Conservation (phyloP, 495 filamentous ascomycete species). For the Penicillium manginii region DNA sequence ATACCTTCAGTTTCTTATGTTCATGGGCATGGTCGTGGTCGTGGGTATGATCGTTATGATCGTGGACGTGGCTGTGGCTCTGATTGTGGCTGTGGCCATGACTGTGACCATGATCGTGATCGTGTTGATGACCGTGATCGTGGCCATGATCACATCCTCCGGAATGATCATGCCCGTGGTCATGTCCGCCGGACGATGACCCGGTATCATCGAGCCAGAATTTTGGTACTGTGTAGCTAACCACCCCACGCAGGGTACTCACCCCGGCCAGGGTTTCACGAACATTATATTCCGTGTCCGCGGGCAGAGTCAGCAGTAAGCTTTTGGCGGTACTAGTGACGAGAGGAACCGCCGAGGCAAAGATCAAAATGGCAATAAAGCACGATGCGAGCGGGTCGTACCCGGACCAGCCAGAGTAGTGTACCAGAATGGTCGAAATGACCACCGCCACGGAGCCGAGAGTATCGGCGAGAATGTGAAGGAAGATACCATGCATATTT, state of each 20-base stretch:
- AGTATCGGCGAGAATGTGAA: conserved; percentile 94
- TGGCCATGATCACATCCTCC: conserved; percentile 32
- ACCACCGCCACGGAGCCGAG: conserved; percentile 94
- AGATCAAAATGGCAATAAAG: conserved; percentile 90
- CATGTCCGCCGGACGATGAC: conserved; percentile 28
- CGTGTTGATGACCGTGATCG: conserved; percentile 23
- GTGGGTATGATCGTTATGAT: conserved; percentile 23
- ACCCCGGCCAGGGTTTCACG: conserved; percentile 85
- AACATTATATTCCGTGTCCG: conserved; percentile 84
- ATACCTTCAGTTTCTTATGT: conserved; percentile 52
- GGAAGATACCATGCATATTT: conserved; percentile 99
- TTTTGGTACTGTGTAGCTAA: conserved; percentile 81
- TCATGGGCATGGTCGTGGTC: conserved; percentile 32
- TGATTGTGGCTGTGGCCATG: conserved; percentile 12
- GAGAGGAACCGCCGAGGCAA: conserved; percentile 83
- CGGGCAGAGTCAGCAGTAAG: conserved; percentile 81
- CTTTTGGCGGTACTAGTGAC: conserved; percentile 82
- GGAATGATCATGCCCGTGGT: conserved; percentile 32
- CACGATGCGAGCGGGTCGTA: conserved; percentile 96
- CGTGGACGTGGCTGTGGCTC: conserved; percentile 14
- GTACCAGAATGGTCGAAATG: conserved; percentile 83
- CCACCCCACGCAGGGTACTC: conserved; percentile 79
- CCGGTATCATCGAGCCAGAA: conserved; percentile 90
- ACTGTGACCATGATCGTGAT: conserved; percentile 16
- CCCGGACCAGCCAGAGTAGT: conserved; percentile 86